These are phyloP conservation scores for Paraphaeosphaeria minitans DNA, from an alignment of 2,329 filamentous ascomycete genomes.

Conservation along the genomic window DNA sequence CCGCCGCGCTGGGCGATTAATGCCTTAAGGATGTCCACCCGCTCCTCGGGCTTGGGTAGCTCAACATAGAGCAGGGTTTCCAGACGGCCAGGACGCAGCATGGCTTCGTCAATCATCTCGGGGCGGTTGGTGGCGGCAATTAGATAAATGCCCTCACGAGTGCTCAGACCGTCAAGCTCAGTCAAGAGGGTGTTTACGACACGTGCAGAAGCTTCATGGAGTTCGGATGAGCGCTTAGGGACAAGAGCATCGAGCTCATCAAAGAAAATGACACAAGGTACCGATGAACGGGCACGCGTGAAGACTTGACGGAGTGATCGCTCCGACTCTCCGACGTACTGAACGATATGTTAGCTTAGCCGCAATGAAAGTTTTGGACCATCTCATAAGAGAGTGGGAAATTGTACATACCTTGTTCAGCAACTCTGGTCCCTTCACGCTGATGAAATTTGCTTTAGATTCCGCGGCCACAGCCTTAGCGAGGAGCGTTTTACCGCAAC, in stretches of 20 bases:
- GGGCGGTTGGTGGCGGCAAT: constrained; percentile 94
- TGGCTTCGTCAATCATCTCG: constrained; percentile 94
- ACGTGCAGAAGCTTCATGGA: constrained; percentile 81
- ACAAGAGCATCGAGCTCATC: constrained; percentile 95
- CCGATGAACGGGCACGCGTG: constrained; percentile 79
- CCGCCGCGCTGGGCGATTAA: constrained; percentile 56
- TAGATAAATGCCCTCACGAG: constrained; percentile 85
- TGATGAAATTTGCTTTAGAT: constrained; percentile 96
- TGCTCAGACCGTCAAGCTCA: constrained; percentile 85
- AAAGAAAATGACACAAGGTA: constrained; percentile 96
- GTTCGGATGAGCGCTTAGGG: constrained; percentile 75
- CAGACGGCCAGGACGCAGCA: constrained; percentile 88
- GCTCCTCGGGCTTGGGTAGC: constrained; percentile 76
- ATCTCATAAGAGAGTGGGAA: neutral
- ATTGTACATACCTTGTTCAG: constrained; percentile 73
- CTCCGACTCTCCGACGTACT: constrained; percentile 93
- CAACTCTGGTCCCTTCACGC: constrained; percentile 93
- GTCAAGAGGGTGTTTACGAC: constrained; percentile 96
- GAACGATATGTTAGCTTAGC: constrained; percentile 11
- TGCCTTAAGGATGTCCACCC: constrained; percentile 83
- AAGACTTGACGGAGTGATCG: constrained; percentile 92
- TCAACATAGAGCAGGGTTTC: constrained; percentile 90
- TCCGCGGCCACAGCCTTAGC: constrained; percentile 97
- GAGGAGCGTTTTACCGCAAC: constrained; percentile 94
- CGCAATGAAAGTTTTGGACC: neutral